phyloP scores from a whole-genome alignment of 73 alveolate species.

The Loxodes magnus region DNA sequence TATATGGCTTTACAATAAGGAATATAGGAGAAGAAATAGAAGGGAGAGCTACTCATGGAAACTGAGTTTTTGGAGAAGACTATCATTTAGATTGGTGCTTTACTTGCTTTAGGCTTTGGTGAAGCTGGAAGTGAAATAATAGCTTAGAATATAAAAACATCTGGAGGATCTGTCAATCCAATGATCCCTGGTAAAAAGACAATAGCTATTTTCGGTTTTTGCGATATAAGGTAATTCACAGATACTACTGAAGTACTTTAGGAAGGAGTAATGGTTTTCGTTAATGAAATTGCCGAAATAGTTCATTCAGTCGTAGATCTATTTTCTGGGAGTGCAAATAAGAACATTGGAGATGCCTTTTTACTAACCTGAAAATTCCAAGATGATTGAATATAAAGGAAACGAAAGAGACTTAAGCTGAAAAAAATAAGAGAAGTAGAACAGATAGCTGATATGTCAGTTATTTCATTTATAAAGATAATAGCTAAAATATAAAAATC shows the following conservation, averaged over 20 bases:
- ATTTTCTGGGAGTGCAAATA: constrained; percentile 92
- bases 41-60: constrained; percentile 47
- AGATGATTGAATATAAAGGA: constrained; percentile 61
- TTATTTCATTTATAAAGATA: constrained; percentile 74
- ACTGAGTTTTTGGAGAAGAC: constrained; percentile 86
- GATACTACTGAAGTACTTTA: constrained; percentile 95
- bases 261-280: constrained; percentile 96
- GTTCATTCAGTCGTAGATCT: constrained; percentile 80
- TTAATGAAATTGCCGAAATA: constrained; percentile 91
- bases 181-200: constrained; percentile 89
- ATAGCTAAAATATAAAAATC: constrained; percentile 67
- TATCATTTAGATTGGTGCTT: constrained; percentile 88
- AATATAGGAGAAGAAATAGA: constrained; percentile 13
- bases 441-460: constrained; percentile 76
- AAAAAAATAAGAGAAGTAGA: constrained; percentile 34
- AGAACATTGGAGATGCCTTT: constrained; percentile 97
- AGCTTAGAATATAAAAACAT: constrained; percentile 73
- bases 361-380: constrained; percentile 88
- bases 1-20: constrained; percentile 19
- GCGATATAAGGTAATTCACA: constrained; percentile 95
- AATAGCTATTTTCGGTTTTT: constrained; percentile 93
- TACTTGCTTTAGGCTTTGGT: constrained; percentile 93
- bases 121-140: constrained; percentile 97
- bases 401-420: constrained; percentile 32
- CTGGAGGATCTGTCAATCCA: constrained; percentile 95